Evolutionary conservation across 805 yeast genomes (phyloP), one percentile per base, ranked within the genome.

Genomic region (Metschnikowia kunwiensis): DNA sequence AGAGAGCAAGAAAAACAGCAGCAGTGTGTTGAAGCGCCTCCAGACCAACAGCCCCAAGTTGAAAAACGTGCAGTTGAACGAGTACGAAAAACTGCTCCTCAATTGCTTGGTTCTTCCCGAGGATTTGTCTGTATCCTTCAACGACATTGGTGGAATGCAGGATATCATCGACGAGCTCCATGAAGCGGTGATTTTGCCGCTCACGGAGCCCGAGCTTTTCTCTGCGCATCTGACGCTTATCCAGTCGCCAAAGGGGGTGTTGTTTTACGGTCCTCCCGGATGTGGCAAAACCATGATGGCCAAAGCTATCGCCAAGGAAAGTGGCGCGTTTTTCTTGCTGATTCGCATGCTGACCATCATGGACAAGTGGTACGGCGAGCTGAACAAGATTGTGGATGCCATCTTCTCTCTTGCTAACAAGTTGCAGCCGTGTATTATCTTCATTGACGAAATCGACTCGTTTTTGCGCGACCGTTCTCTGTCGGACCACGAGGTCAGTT

Each of bases 341-440:
- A 83, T 91, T 34, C 74, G 95, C 58, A 85, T 91, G 94, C 87
- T 96, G 17, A 80, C 91, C 2, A 78, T 91, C 12, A 85, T 89
- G 91, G 96, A 93, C 63, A 91, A 91, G 61, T 91, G 96, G 95
- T 91, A 86, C 56, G 98, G 98, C 11, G 97, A 91, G 61, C 79
- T 91, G 19, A 91, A 93, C 60, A 93, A 93, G 64, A 79, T 89
- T 32, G 93, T 87, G 1, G 95, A 89, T 47, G 97, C 96, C 1
- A 77, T 91, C 23, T 91, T 91, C 57, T 81, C 96, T 6, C 70
- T 91, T 38, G 97, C 97, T 4, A 71, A 76, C 42, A 91, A 93
- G 55, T 72, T 91, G 27, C 87, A 87, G 59, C 98, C 98, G 2
- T 88, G 97, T 60, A 93, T 91, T 45, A 80, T 91, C 31, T 91